Percentiles rank a stretch among this genome's conserved stretches.
Conservation (phyloP, 2,329 filamentous ascomycete genomes). For the Fusarium secorum region DNA sequence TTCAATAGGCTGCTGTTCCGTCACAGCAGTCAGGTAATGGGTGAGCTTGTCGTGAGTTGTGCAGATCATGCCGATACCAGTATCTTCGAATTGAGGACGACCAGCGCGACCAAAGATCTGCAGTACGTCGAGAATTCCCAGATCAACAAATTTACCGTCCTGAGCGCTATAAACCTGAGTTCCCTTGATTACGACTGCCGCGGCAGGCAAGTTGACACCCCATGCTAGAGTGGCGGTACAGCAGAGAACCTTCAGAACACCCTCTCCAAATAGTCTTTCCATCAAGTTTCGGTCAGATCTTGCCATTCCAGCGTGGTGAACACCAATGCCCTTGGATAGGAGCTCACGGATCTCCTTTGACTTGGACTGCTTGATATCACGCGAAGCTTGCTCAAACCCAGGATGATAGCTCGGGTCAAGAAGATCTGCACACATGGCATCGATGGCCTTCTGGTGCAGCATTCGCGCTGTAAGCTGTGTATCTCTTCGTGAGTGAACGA, state of each 20-base stretch:
- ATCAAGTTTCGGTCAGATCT: slow-evolving; percentile 94
- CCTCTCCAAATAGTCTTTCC: slow-evolving; percentile 88
- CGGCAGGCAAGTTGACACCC: slow-evolving; percentile 98
- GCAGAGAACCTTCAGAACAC: slow-evolving; percentile 95
- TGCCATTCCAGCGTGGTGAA: slow-evolving; percentile 97
- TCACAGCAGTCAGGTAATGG: slow-evolving; percentile 92
- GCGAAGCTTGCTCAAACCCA: slow-evolving; percentile 78
- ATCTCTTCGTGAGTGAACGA: slow-evolving; percentile 96
- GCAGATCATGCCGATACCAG: slow-evolving; percentile 97
- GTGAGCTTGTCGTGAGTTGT: slow-evolving; percentile 93
- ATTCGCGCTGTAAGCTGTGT: slow-evolving; percentile 88
- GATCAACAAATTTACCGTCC: slow-evolving; percentile 94
- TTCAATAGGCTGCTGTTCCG: slow-evolving; percentile 95
- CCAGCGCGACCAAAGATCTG: slow-evolving; percentile 99
- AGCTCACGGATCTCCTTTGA: slow-evolving; percentile 89
- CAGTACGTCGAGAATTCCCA: slow-evolving; percentile 94
- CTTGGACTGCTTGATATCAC: slow-evolving; percentile 85
- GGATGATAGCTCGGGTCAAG: slow-evolving; percentile 85
- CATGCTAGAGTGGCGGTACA: slow-evolving; percentile 98
- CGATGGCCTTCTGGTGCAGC: slow-evolving; percentile 84
- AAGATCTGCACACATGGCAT: slow-evolving; percentile 79
- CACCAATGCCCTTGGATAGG: slow-evolving; percentile 87
- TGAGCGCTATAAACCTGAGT: slow-evolving; percentile 97
- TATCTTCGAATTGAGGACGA: slow-evolving; percentile 96
- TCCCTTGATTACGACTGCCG: slow-evolving; percentile 96